Conservation (phyloP, 2,329 filamentous ascomycete genomes). For the Eutypella sp. region DNA sequence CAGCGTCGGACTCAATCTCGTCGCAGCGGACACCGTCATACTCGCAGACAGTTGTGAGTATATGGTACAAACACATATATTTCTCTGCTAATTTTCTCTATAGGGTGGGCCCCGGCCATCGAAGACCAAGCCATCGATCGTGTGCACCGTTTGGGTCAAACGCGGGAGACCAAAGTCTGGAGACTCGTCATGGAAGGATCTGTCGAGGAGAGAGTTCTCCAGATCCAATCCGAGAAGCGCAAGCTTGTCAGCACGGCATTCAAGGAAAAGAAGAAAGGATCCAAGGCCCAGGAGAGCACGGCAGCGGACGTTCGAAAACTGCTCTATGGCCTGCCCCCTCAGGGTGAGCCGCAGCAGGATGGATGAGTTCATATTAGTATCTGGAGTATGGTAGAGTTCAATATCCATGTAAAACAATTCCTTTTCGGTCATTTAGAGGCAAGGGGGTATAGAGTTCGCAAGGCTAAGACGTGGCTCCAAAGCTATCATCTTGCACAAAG, state of each 20-base stretch:
- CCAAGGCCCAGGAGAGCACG: neutral
- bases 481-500: too few relatives aligned
- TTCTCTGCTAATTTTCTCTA: conserved; percentile 8
- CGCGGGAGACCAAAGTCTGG: conserved; percentile 71
- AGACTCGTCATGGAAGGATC: conserved; percentile 74
- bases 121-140: conserved; percentile 89
- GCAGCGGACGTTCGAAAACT: neutral
- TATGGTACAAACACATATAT: neutral
- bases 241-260: conserved; percentile 75
- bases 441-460: too few relatives aligned
- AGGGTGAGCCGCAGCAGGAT: neutral
- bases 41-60: conserved; percentile 67
- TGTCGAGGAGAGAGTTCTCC: conserved; percentile 76
- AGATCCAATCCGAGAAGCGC: conserved; percentile 74
- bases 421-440: neutral
- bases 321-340: neutral
- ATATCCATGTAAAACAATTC: neutral
- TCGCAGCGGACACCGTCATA: conserved; percentile 80
- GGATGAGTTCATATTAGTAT: too few relatives aligned
- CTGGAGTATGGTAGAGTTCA: neutral
- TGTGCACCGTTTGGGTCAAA: conserved; percentile 82
- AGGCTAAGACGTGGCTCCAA: too few relatives aligned
- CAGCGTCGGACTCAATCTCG: conserved; percentile 80
- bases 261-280: conserved; percentile 58
- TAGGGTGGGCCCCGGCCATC: conserved; percentile 85